Conservation (phyloP, 306 rosid genomes). For the Cyamopsis tetragonoloba region DNA sequence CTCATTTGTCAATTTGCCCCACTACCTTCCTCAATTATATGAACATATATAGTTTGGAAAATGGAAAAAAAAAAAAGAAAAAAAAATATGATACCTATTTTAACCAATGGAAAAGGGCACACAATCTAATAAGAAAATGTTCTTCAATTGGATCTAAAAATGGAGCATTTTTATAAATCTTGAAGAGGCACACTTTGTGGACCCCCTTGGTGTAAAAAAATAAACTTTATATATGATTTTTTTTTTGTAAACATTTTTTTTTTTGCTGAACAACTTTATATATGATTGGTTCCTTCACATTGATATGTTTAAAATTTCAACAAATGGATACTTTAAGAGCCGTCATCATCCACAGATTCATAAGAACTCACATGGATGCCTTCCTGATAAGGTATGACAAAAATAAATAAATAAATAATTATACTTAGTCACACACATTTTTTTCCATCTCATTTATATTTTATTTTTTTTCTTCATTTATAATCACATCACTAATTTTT, state of each 20-base stretch:
- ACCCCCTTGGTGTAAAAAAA: too few species aligned
- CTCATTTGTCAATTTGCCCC: neutral
- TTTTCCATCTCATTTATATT: too few species aligned
- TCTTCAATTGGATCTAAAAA: constrained; percentile 12
- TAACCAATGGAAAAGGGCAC: neutral
- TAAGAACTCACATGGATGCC: constrained; percentile 29
- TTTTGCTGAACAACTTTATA: neutral
- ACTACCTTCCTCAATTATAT: constrained; percentile 13
- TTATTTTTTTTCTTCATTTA: too few species aligned
- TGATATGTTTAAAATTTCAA: constrained; percentile 18
- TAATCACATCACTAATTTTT: too few species aligned
- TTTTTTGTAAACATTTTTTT: too few species aligned
- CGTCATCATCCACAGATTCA: constrained; percentile 43
- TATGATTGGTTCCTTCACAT: constrained; percentile 22
- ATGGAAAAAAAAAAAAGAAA: too few species aligned
- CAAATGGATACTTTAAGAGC: constrained; percentile 25
- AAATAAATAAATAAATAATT: too few species aligned
- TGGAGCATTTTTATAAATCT: neutral
- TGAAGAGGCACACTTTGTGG: neutral
- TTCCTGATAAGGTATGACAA: constrained; percentile 35
- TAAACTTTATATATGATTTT: too few species aligned
- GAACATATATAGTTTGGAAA: neutral
- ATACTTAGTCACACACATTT: too few species aligned
- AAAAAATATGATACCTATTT: neutral
- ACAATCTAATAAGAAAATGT: constrained; percentile 17